Conservation (phyloP, 2,329 filamentous ascomycete species). For the Arthrobotrys sphaeroides region DNA sequence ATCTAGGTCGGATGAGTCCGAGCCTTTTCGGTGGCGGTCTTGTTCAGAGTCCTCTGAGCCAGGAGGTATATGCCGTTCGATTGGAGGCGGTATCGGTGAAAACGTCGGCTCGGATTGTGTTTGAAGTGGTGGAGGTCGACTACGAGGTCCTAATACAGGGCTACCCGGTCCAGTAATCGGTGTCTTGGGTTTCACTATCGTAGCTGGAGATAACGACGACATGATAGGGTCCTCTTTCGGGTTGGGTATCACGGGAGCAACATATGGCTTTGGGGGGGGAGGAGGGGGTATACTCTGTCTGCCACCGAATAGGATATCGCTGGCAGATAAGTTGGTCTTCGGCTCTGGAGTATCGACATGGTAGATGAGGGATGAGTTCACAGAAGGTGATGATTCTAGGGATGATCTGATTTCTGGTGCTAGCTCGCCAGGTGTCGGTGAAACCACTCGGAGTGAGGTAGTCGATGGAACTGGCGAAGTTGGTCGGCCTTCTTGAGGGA, state of each 20-base stretch:
- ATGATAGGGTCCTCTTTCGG: conserved; percentile 50
- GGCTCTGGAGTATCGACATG: conserved; percentile 43
- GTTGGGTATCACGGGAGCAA: conserved; percentile 42
- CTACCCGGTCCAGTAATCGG: conserved; percentile 38
- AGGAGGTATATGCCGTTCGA: conserved; percentile 31
- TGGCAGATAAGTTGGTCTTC: conserved; percentile 51
- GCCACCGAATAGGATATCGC: conserved; percentile 45
- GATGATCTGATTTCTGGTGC: conserved; percentile 30
- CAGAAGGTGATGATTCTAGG: conserved; percentile 42
- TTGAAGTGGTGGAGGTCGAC: conserved; percentile 46
- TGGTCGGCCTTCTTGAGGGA: conserved; percentile 31
- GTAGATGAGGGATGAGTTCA: conserved; percentile 20
- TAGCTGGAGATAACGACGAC: conserved; percentile 49
- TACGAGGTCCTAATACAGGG: conserved; percentile 31
- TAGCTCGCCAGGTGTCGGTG: conserved; percentile 34
- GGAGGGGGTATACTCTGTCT: conserved; percentile 50
- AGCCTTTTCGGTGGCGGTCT: conserved; percentile 34
- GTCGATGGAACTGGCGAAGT: conserved; percentile 36
- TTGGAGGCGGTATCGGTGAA: conserved; percentile 21
- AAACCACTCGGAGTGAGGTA: conserved; percentile 32
- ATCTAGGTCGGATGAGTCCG: conserved; percentile 43
- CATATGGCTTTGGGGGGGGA: conserved; percentile 44
- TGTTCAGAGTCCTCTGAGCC: conserved; percentile 23
- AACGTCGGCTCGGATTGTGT: conserved; percentile 29
- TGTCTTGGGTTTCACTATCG: conserved; percentile 43